phyloP scores from a whole-genome alignment of 352 stramenopile genomes.

The Hyaloperonospora brassicae region DNA sequence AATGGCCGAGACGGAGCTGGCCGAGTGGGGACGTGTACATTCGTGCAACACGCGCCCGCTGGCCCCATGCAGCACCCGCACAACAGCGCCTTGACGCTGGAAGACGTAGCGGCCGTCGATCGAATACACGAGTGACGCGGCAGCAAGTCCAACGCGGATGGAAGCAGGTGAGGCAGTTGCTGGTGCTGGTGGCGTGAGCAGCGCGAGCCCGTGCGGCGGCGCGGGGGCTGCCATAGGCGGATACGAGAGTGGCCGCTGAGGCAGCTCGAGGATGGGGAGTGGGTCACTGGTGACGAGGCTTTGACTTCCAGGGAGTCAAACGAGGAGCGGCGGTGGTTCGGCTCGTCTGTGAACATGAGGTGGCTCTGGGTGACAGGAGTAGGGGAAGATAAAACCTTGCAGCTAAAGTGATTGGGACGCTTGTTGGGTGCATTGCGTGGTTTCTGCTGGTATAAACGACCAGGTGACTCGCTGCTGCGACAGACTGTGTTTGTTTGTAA shows the following conservation, averaged over 20 bases:
- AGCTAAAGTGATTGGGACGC: too few species aligned
- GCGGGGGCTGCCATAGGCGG: not conserved
- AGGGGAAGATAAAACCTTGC: too few species aligned
- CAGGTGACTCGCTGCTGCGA: too few species aligned
- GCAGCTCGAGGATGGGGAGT: not conserved
- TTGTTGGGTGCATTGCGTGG: too few species aligned
- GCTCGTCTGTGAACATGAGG: not conserved
- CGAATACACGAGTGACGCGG: conserved; percentile 48
- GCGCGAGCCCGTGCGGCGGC: conserved; percentile 14
- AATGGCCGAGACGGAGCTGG: conserved; percentile 36
- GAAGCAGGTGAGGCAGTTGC: not conserved
- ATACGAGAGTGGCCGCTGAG: not conserved
- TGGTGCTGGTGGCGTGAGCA: conserved; percentile 25
- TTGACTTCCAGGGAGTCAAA: conserved; percentile 1
- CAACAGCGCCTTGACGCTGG: conserved; percentile 63
- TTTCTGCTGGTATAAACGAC: too few species aligned
- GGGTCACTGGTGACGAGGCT: not conserved
- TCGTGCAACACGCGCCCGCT: conserved; percentile 73
- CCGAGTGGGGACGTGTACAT: conserved; percentile 31
- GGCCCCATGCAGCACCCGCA: conserved; percentile 61
- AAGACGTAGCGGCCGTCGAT: conserved; percentile 67
- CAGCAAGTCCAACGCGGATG: conserved; percentile 3
- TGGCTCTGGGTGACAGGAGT: too few species aligned
- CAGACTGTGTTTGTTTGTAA: conserved; percentile 12
- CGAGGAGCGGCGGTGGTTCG: conserved; percentile 9